These are phyloP conservation scores for Oemleria cerasiformis DNA, from an alignment of 306 rosid genomes.

Conservation along the genomic window DNA sequence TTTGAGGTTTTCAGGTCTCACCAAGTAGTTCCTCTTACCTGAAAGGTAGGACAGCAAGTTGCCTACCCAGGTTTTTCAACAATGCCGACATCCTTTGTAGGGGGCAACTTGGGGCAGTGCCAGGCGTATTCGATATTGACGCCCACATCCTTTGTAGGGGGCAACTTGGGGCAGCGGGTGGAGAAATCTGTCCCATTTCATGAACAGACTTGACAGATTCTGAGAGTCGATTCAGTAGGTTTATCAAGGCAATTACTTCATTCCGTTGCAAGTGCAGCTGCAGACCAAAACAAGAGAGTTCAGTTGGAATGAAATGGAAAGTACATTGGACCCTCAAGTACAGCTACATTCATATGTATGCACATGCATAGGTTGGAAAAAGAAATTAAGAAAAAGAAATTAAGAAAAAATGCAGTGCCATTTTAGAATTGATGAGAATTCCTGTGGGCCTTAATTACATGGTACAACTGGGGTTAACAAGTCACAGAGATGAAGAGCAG, in stretches of 20 bases:
- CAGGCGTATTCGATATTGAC: conserved; percentile 28
- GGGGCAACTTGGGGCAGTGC: conserved; percentile 18
- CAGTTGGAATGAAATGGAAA: background rate
- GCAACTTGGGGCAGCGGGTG: conserved; percentile 27
- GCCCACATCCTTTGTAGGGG: conserved; percentile 50
- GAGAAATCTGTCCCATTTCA: conserved; percentile 49
- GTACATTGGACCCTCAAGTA: background rate
- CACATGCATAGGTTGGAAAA: background rate
- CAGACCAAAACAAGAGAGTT: conserved; percentile 15
- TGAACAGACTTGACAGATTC: conserved; percentile 71
- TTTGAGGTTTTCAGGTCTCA: background rate
- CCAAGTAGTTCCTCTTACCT: conserved; percentile 16
- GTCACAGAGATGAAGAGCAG: background rate
- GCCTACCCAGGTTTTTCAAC: conserved; percentile 8
- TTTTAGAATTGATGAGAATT: background rate
- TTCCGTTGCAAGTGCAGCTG: conserved; percentile 91
- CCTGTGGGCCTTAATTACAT: background rate
- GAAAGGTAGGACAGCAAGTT: background rate
- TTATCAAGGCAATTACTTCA: conserved; percentile 86
- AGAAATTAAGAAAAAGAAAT: background rate
- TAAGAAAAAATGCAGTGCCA: background rate
- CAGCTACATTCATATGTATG: too few relatives aligned
- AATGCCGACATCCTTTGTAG: conserved; percentile 11
- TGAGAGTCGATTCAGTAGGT: conserved; percentile 86
- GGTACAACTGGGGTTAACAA: background rate